phyloP scores from a whole-genome alignment of 148 eudicot species.

The Tetragonia tetragonoides region DNA sequence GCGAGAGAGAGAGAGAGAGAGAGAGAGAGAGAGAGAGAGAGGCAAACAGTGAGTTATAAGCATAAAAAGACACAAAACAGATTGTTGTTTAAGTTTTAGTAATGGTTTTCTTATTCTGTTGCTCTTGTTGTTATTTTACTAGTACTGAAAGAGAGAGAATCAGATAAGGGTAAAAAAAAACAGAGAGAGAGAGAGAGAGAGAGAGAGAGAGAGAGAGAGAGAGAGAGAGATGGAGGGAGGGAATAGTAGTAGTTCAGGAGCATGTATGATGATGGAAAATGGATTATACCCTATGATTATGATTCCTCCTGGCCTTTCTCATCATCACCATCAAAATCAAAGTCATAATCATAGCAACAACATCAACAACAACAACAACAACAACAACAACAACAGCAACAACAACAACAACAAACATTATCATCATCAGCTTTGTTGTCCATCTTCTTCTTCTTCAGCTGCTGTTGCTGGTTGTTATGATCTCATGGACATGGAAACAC shows the following conservation, averaged over 20 bases:
- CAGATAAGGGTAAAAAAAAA: background rate
- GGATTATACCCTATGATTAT: conserved; percentile 55
- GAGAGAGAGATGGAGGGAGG: conserved; percentile 33
- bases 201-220: conserved; percentile 19
- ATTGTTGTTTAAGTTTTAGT: background rate
- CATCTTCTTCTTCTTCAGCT: conserved; percentile 19
- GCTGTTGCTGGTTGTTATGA: conserved; percentile 27
- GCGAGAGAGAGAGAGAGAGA: background rate
- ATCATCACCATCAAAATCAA: conserved; percentile 27
- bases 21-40: background rate
- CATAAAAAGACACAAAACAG: conserved; percentile 15
- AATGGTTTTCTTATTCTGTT: background rate
- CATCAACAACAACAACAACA: conserved; percentile 5
- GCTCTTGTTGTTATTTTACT: background rate
- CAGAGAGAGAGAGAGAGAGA: background rate
- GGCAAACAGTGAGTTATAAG: background rate
- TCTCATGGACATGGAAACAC: conserved; percentile 26
- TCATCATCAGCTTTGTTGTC: conserved; percentile 15
- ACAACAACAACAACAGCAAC: conserved; percentile 5
- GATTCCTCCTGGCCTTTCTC: conserved; percentile 35
- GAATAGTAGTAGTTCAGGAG: conserved; percentile 19
- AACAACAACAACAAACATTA: conserved; percentile 11
- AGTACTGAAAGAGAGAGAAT: background rate
- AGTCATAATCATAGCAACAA: conserved; percentile 25
- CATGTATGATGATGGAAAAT: conserved; percentile 49